Conservation (phyloP, 75 land plant species). For the Pinus albicaulis region DNA sequence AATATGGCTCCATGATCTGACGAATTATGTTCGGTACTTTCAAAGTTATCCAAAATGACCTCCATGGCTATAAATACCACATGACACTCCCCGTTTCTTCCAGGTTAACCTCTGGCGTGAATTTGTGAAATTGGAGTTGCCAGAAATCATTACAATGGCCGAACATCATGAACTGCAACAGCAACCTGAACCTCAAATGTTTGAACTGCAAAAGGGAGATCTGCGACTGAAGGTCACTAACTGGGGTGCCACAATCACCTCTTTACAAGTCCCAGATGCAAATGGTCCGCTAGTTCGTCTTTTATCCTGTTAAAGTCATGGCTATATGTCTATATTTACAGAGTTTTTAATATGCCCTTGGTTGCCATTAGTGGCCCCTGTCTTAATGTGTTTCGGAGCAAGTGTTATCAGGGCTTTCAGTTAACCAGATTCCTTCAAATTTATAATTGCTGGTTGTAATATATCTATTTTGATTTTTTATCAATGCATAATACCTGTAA, state of each 20-base stretch:
- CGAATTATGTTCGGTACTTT: no score
- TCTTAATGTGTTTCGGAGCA: neutral
- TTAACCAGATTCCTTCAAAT: neutral
- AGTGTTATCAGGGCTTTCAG: neutral
- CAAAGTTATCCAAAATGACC: no score
- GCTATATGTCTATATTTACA: no score
- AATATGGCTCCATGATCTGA: no score
- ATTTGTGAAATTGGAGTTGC: no score
- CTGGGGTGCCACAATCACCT: conserved; percentile 77
- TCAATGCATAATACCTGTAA: neutral
- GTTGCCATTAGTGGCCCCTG: neutral
- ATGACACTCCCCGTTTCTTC: no score
- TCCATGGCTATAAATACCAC: no score
- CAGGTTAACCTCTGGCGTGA: no score
- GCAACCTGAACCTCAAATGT: conserved; percentile 28
- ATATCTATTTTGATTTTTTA: neutral
- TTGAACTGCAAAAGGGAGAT: conserved; percentile 73
- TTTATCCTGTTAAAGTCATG: no score
- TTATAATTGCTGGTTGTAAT: neutral
- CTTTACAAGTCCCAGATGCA: conserved; percentile 70
- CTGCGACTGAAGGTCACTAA: conserved; percentile 65
- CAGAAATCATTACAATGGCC: no score
- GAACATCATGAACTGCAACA: no score
- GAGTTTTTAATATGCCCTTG: neutral
- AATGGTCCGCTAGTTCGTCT: conserved; percentile 28